Conservation (phyloP, 768 basidiomycete species). For the Suillus brevipes region DNA sequence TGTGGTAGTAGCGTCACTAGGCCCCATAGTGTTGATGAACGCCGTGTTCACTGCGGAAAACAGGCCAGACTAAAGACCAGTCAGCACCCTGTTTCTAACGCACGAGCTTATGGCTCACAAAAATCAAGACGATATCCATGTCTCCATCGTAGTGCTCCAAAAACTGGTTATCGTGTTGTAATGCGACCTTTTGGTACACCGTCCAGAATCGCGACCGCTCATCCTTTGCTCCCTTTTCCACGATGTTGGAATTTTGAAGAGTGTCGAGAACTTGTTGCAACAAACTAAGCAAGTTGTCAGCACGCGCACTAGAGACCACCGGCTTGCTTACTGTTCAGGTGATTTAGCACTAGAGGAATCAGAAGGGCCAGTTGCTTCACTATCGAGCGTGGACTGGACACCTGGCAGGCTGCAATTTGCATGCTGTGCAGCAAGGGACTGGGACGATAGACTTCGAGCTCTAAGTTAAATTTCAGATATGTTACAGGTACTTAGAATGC, state of each 20-base stretch:
- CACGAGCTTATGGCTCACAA: neutral
- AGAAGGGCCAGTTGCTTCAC: neutral
- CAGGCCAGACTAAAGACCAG: constrained; percentile 13
- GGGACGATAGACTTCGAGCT: neutral
- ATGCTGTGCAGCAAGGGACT: neutral
- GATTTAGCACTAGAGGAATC: neutral
- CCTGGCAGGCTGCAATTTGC: neutral
- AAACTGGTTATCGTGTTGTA: constrained; percentile 3
- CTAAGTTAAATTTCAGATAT: neutral
- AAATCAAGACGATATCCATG: constrained; percentile 9
- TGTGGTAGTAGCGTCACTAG: constrained; percentile 3
- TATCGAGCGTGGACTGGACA: neutral
- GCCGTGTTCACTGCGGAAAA: constrained; percentile 17
- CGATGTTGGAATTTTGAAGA: constrained; percentile 6
- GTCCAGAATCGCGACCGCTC: constrained; percentile 4
- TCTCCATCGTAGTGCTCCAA: constrained; percentile 5
- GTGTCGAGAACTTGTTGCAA: constrained; percentile 3
- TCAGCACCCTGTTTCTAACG: neutral
- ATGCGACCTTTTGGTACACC: constrained; percentile 6
- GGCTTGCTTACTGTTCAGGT: neutral
- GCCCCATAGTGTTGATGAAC: constrained; percentile 12
- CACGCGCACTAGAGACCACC: neutral
- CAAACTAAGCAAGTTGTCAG: neutral
- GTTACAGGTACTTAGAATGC: neutral
- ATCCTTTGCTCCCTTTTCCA: constrained; percentile 2